Evolutionary conservation across 352 stramenopile genomes (phyloP), one percentile per base, ranked within the genome.

Genomic region (Pythium insidiosum): DNA sequence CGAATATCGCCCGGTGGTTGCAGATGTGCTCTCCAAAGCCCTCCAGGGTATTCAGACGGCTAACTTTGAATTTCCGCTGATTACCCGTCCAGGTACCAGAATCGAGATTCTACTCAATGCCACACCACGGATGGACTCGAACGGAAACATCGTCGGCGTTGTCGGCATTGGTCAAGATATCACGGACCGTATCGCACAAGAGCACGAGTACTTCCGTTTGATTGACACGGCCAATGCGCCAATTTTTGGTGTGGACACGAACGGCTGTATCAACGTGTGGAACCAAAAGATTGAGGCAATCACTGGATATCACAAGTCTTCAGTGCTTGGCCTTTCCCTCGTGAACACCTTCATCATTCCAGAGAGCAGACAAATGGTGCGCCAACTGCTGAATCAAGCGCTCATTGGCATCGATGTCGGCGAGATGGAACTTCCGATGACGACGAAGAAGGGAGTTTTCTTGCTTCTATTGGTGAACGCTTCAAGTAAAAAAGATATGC

Each of bases 41-140:
- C 50, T 89, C 13, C 61, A 62, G 39, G 76, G 76, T n/a, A 66
- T 68, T 18, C 60, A 89, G 48, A 84, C 76, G 0, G 76, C 76
- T 4, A 88, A 88, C 60, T 96, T 96, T 47, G 84, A 95, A 44
- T 89, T 89, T 57, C 65, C 77, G 44, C 43, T 92, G 15, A 86
- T 89, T 34, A 88, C 76, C 0, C 62, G 58, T 16, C 54, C 63
- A 18, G 68, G 68, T 7, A 64, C 63, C 4, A 43, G 52, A 6
- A 69, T 83, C 18, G 58, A 77, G 25, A 87, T 87, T 18, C 23
- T 87, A 16, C 56, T 87, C 2, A 87, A 87, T 36, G 74, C 74
- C 4, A 85, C 74, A 6, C 57, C 68, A 6, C 55, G 69, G 9
- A 73, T 65, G 16, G 68, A 84, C 39, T 61, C 64, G 18, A 66